Percentiles rank a stretch among this genome's conserved stretches.
Conservation (phyloP, 352 stramenopile genomes). For the Elongisporangium undulatum region DNA sequence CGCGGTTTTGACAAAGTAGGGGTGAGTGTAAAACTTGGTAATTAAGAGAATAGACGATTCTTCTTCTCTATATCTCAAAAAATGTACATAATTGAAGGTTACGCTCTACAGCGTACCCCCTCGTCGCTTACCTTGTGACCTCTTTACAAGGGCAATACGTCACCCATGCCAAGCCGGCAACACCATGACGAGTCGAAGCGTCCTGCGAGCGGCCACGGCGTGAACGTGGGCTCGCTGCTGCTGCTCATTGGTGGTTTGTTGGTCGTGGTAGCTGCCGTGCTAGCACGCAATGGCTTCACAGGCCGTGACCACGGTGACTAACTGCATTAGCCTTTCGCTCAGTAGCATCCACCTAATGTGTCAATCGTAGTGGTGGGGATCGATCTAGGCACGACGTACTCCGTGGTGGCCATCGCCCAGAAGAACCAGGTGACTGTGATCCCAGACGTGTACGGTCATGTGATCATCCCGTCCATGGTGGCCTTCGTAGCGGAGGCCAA, state of each 20-base stretch:
- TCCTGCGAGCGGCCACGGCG: slow-evolving; percentile 2
- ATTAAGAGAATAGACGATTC: background rate
- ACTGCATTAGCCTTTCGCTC: background rate
- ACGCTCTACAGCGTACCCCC: background rate
- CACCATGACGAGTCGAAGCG: background rate
- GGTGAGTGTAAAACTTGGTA: background rate
- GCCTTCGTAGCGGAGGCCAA: slow-evolving; percentile 37
- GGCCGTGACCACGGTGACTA: slow-evolving; percentile 46
- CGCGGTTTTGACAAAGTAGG: background rate
- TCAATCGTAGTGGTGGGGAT: slow-evolving; percentile 49
- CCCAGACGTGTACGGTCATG: slow-evolving; percentile 32
- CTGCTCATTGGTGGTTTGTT: slow-evolving; percentile 33
- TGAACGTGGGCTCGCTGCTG: slow-evolving; percentile 33
- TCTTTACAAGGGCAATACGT: background rate
- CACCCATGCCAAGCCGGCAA: background rate
- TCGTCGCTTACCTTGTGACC: background rate
- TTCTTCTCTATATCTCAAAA: background rate
- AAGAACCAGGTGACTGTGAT: slow-evolving; percentile 64
- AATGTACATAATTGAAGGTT: background rate
- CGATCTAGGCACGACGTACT: slow-evolving; percentile 77
- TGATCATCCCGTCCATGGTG: slow-evolving; percentile 64
- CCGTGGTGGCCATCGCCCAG: slow-evolving; percentile 63
- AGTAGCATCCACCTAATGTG: background rate
- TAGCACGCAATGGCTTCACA: slow-evolving; percentile 52
- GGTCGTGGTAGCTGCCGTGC: slow-evolving; percentile 36